Evolutionary conservation across 2,329 filamentous ascomycete genomes (phyloP), one percentile per base, ranked within the genome.

Genomic region (Sporothrix protearum): DNA sequence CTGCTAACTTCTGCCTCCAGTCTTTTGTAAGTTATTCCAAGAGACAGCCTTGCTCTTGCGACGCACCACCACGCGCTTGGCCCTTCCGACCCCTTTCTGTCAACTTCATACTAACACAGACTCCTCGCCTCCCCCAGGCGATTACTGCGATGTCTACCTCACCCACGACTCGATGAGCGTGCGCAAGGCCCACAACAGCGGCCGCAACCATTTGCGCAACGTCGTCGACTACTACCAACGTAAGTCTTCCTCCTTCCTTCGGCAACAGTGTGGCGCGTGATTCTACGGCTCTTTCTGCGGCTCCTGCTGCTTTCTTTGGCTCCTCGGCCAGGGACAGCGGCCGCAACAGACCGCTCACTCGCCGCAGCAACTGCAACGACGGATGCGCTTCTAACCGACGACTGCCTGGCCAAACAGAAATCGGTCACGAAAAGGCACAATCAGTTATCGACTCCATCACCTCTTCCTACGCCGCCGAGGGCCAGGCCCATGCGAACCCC

Each of bases 111-210:
- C 67, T 72, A 67, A 72, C 67, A 30, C 16, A 47, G 4, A 22
- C 14, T 4, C 49, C n/a, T 22, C 51, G 4, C 12, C 14, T 4
- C 49, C n/a, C 36, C 51, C 39, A 93, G 90, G 75, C 87, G 96
- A 99, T 82, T 99, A 99, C 83, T 99, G 96, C 88, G 96, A 99
- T 91, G 96, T 99, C 82, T 99, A 99, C 87, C 92, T 99, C 77
- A 99, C 96, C 76, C 96, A 99, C 87, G 96, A 99, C 87, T 97
- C 94, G 61, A 98, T 98, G 95, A 97, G 94, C 83, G 96, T 99
- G 83, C 94, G 96, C 78, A 98, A 98, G 85, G 96, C 96, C 67
- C 96, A 99, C 83, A 99, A 99, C 85, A 92, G 89, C 80, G 96
- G 96, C 74, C 90, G 95, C 78, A 99, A 99, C 84, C 96, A 99